phyloP scores from a whole-genome alignment of 2,329 filamentous ascomycete species.

The Penicillium sp. region DNA sequence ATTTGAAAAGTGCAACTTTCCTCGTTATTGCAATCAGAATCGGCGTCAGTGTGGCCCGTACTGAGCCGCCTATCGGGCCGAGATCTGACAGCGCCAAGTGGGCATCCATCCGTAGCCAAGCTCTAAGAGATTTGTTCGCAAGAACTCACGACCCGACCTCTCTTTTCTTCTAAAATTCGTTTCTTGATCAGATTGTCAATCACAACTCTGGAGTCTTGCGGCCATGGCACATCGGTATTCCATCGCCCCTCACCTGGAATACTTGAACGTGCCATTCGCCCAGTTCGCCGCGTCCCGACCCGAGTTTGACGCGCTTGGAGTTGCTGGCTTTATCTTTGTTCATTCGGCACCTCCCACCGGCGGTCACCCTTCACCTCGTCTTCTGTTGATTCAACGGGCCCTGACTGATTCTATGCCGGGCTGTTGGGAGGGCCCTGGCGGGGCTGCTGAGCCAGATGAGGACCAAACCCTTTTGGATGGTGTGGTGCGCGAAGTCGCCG shows the following conservation, averaged over 20 bases:
- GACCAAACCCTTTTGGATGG: constrained; percentile 47
- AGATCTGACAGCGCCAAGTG: no score
- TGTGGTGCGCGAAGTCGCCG: constrained; percentile 46
- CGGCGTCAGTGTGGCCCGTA: no score
- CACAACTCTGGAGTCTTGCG: no score
- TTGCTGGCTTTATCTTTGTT: constrained; percentile 28
- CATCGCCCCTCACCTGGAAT: constrained; percentile 25
- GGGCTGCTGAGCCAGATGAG: constrained; percentile 38
- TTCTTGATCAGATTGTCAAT: no score
- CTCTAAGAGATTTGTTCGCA: no score
- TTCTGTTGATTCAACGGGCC: constrained; percentile 44
- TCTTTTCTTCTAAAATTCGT: no score
- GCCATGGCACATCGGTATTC: constrained; percentile 16
- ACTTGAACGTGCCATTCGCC: constrained; percentile 24
- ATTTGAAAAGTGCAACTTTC: no score
- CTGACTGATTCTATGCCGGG: constrained; percentile 34
- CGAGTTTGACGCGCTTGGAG: constrained; percentile 24
- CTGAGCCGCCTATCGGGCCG: no score
- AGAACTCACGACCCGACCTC: no score
- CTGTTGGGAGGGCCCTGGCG: constrained; percentile 49
- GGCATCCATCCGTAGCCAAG: no score
- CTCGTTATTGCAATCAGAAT: no score
- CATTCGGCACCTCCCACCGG: constrained; percentile 3
- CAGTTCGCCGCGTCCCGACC: constrained; percentile 23
- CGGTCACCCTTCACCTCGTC: constrained; percentile 13